Percentiles rank a stretch among this genome's conserved stretches.
These are phyloP conservation scores for Russula sp. DNA, from an alignment of 768 basidiomycete species.

Conservation along the genomic window DNA sequence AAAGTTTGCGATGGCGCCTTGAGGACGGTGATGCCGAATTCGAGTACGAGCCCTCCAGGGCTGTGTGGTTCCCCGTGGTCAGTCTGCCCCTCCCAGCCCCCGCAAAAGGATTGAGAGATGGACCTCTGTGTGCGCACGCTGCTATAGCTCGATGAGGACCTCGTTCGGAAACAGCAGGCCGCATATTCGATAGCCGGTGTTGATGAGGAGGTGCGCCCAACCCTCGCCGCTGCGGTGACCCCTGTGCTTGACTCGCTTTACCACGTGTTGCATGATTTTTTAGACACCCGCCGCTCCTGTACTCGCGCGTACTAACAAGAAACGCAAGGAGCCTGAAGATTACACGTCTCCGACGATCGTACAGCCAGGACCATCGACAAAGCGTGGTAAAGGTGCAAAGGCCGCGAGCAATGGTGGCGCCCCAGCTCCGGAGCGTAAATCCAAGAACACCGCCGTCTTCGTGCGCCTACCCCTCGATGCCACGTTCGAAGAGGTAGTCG, in stretches of 20 bases:
- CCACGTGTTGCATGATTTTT: conserved; percentile 9
- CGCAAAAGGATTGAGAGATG: conserved; percentile 26
- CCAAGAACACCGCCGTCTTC: conserved; percentile 92
- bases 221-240: conserved; percentile 3
- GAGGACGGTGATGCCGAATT: conserved; percentile 92
- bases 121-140: conserved; percentile 12
- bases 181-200: conserved; percentile 92
- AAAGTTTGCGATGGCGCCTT: conserved; percentile 76
- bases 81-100: conserved; percentile 36
- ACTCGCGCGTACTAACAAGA: conserved; percentile 74
- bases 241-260: conserved; percentile 29
- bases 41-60: conserved; percentile 79
- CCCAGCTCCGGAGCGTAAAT: conserved; percentile 49
- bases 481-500: conserved; percentile 68
- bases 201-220: conserved; percentile 77
- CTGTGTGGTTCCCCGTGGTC: conserved; percentile 82
- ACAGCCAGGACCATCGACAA: conserved; percentile 54
- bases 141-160: conserved; percentile 78
- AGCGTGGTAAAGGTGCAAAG: conserved; percentile 63
- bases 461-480: conserved; percentile 79
- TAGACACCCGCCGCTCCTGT: conserved; percentile 89
- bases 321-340: conserved; percentile 71
- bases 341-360: conserved; percentile 56
- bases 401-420: conserved; percentile 36
- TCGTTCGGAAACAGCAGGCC: conserved; percentile 86